A percentile compares a stretch with the other conserved stretches of the same genome.
phyloP scores from a whole-genome alignment of 257 asterid species.

The Jacaranda copaia region DNA sequence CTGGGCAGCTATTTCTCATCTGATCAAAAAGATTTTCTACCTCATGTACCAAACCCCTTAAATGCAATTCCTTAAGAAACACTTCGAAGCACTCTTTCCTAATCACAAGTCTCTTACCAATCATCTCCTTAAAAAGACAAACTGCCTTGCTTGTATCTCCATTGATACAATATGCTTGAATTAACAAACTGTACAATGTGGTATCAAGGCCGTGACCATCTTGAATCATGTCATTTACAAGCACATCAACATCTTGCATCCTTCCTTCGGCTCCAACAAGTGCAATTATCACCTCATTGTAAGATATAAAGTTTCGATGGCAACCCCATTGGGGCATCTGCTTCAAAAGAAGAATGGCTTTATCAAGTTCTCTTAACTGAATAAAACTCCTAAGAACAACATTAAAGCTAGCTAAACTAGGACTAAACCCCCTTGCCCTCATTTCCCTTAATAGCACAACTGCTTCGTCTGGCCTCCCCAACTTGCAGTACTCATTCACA shows the following conservation, averaged over 20 bases:
- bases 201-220: constrained; percentile 47
- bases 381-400: constrained; percentile 45
- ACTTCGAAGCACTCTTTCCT: constrained; percentile 47
- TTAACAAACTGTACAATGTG: constrained; percentile 51
- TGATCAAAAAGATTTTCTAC: constrained; percentile 41
- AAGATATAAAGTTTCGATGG: constrained; percentile 52
- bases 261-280: constrained; percentile 42
- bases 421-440: constrained; percentile 42
- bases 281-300: constrained; percentile 44
- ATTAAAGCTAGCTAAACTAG: constrained; percentile 45
- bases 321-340: constrained; percentile 51
- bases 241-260: constrained; percentile 48
- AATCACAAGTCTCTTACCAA: constrained; percentile 41
- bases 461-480: constrained; percentile 54
- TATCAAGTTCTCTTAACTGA: constrained; percentile 40
- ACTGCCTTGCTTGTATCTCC: constrained; percentile 49
- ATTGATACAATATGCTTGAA: constrained; percentile 40
- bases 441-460: constrained; percentile 47
- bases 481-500: constrained; percentile 50
- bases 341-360: constrained; percentile 45
- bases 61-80: constrained; percentile 38
- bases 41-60: constrained; percentile 46
- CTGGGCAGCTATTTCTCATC: constrained; percentile 37
- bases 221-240: constrained; percentile 48
- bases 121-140: constrained; percentile 46